Conservation (phyloP, 192 early-diverging fungal genomes). For the Backusella circina region DNA sequence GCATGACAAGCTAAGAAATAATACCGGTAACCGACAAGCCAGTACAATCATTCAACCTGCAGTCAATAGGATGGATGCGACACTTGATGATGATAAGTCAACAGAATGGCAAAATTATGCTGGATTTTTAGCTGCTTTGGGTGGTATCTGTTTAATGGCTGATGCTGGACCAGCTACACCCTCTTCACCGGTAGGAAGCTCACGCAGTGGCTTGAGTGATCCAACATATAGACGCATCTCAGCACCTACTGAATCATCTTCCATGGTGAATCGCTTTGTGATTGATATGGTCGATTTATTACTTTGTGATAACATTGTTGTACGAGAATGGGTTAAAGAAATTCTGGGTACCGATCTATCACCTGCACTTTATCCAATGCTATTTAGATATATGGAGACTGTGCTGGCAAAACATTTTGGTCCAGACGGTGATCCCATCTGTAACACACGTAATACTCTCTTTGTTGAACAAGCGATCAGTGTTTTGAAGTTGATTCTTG, state of each 20-base stretch:
- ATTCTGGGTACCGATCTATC: constrained; percentile 76
- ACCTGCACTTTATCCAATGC: constrained; percentile 59
- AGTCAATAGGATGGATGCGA: neutral
- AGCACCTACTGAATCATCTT: constrained; percentile 18
- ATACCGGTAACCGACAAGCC: constrained; percentile 19
- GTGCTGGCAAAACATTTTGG: constrained; percentile 66
- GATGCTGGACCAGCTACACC: constrained; percentile 14
- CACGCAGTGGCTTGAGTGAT: neutral
- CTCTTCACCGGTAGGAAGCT: neutral
- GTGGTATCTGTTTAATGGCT: constrained; percentile 61
- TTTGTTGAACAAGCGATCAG: constrained; percentile 74
- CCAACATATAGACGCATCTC: constrained; percentile 10
- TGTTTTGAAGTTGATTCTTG: constrained; percentile 69
- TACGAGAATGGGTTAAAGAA: constrained; percentile 78
- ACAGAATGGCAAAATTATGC: constrained; percentile 81
- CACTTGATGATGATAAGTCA: constrained; percentile 32
- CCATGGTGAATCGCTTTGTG: constrained; percentile 69
- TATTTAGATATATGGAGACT: constrained; percentile 57
- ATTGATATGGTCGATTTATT: constrained; percentile 71
- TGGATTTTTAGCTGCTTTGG: constrained; percentile 77
- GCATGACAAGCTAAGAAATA: constrained; percentile 30
- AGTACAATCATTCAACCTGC: neutral
- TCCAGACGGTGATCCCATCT: constrained; percentile 46
- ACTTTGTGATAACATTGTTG: constrained; percentile 67
- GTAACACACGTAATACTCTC: constrained; percentile 54